Base-by-base conservation (phyloP, 2,329 filamentous ascomycete species). In the Coniochaeta sp. region DNA sequence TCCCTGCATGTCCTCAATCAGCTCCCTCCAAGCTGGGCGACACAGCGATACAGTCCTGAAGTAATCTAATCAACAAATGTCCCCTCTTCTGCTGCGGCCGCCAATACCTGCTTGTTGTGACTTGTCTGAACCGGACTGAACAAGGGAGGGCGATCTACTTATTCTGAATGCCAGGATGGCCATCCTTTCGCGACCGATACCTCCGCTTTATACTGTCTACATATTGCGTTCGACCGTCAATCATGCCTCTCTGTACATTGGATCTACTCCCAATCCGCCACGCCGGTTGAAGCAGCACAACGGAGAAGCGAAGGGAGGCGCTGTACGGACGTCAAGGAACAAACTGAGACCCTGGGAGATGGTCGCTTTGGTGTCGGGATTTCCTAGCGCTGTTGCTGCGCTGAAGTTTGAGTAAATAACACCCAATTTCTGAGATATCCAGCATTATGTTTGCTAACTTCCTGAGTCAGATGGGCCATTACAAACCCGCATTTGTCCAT, bases 121-220 rank as follows among this genome's bases (percentile, higher is more conserved):
- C 24, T 17, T 31, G 12, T 52, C 22, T 3, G 47, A 26, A 12
- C 56, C 26, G 8, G 34, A 58, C 44, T 28, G 44, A 44, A 19
- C 34, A n/a, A n/a, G 56, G 16, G 11, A 12, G 12, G 7, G 31
- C 26, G 1, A 17, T 33, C 34, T n/a, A 16, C 26, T 14, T 47
- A 69, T 58, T 64, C 47, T 31, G 28, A 31, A 31, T 31, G 31
- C 31, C 22, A n/a, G 6, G 11, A 82, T 81, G 77, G 65, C 75
- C 14, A 69, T 72, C 38, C 66, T 76, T 55, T 63, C 72, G 24
- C 83, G 79, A 66, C 86, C 81, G 0, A 91, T 98, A 24, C 93
- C 93, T 11, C 88, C 93, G 1, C 88, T 97, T 65, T 98, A 98
- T 71, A 91, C 90, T 66, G 96, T 95, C 71, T 98, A 99, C 72